Evolutionary conservation across 352 stramenopile genomes (phyloP).

Genomic region (Phytophthora hybrid): DNA sequence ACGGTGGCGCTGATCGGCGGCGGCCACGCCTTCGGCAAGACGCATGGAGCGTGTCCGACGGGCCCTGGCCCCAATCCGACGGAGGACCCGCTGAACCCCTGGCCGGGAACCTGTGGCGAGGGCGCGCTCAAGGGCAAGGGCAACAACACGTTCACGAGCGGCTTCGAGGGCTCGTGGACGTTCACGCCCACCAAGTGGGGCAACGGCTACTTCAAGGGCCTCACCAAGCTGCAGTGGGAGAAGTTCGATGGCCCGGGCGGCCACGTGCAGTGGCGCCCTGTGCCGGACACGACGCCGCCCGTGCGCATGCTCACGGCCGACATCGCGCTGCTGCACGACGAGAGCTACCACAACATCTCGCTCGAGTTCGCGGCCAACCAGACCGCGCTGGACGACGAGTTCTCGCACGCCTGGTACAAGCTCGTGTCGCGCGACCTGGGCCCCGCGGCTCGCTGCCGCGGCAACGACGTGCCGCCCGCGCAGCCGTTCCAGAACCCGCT

Average conservation of each 20-base stretch:
- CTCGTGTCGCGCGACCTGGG: slow-evolving; percentile 61
- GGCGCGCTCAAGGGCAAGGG: slow-evolving; percentile 48
- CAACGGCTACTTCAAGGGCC: slow-evolving; percentile 94
- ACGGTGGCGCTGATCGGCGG: slow-evolving; percentile 93
- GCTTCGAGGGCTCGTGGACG: slow-evolving; percentile 88
- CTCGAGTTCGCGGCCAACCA: slow-evolving; percentile 66
- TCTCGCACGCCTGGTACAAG: slow-evolving; percentile 76
- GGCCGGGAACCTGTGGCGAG: slow-evolving; percentile 52
- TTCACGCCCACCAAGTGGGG: slow-evolving; percentile 85
- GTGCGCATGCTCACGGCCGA: slow-evolving; percentile 86
- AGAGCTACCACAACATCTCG: slow-evolving; percentile 67
- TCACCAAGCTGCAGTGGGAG: slow-evolving; percentile 89
- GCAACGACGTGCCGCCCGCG: slow-evolving; percentile 41
- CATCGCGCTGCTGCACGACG: slow-evolving; percentile 70
- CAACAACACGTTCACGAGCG: slow-evolving; percentile 69
- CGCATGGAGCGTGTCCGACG: slow-evolving; percentile 74
- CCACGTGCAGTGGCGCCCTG: slow-evolving; percentile 72
- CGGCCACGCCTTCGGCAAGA: slow-evolving; percentile 92
- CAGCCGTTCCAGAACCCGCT: slow-evolving; percentile 61
- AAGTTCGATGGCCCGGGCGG: slow-evolving; percentile 69
- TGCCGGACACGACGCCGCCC: slow-evolving; percentile 52
- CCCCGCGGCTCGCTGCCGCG: slow-evolving; percentile 45
- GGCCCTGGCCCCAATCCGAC: slow-evolving; percentile 45
- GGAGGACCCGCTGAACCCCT: slow-evolving; percentile 60
- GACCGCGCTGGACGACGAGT: slow-evolving; percentile 60